A percentile compares a stretch with the other conserved stretches of the same genome.
Evolutionary conservation across 2,329 filamentous ascomycete species (phyloP).

Genomic region (Monosporascus ibericus): DNA sequence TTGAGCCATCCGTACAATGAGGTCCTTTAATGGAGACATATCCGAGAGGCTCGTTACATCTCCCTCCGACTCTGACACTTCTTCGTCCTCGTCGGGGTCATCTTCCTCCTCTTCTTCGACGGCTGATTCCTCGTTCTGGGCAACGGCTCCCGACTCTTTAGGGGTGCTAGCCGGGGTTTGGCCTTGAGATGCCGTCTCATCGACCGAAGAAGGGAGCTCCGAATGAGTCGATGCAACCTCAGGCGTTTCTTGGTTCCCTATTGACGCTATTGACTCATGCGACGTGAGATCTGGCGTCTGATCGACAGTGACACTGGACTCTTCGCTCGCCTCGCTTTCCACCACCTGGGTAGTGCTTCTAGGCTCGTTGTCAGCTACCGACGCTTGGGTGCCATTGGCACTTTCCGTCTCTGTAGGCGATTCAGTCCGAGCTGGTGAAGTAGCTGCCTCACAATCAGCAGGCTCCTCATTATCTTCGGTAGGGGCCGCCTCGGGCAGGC

Average conservation of each 20-base stretch:
- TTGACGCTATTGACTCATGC: not conserved
- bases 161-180: slow-evolving; percentile 1
- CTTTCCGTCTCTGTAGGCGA: not conserved
- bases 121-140: slow-evolving; percentile 20
- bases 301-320: not conserved
- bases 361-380: not conserved
- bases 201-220: not conserved
- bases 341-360: not conserved
- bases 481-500: not conserved
- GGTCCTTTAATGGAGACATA: slow-evolving; percentile 30
- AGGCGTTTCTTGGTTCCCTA: not conserved
- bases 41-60: slow-evolving; percentile 26
- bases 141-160: slow-evolving; percentile 14
- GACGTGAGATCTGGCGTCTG: not conserved
- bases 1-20: slow-evolving; percentile 46
- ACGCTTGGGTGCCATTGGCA: not conserved
- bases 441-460: not conserved
- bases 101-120: slow-evolving; percentile 11
- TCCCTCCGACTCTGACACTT: slow-evolving; percentile 10
- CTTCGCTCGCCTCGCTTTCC: not conserved
- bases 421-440: not conserved
- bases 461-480: slow-evolving; percentile 2
- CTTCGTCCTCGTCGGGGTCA: slow-evolving; percentile 8
- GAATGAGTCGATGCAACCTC: not conserved
- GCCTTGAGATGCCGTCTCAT: slow-evolving; percentile 1